Evolutionary conservation across 2,329 filamentous ascomycete species (phyloP), one percentile per base, ranked within the genome.

Genomic region (Penicillium freii): DNA sequence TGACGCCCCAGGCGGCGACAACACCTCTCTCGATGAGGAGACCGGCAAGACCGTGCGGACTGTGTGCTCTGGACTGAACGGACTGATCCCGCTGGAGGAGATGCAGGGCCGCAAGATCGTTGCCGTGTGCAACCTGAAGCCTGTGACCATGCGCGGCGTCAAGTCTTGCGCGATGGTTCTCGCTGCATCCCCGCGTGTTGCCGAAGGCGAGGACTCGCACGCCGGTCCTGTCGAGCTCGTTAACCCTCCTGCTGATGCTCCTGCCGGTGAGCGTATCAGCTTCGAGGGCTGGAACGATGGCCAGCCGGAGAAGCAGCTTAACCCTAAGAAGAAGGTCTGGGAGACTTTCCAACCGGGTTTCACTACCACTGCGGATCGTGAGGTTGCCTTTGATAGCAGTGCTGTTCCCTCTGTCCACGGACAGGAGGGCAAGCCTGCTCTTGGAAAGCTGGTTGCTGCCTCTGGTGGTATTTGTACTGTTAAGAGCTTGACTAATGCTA

Each of bases 301-400:
- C 58, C 90, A 96, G 81, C 92, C 94, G 0, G 94, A 99, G 83
- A 88, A 88, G 61, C 86, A 93, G 51, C 83, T 99, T 57, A 99
- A 97, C 83, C 94, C 94, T 57, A 99, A 99, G 88, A 99, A 97
- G 87, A 97, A 97, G 87, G 81, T 97, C 60, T 97, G 93, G 92
- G 94, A 99, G 82, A 91, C 84, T 10, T 91, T 96, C 78, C 93
- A 97, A 82, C 92, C 92, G 1, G 94, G 93, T 0, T 97, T 97
- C 79, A 96, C 90, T 31, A 99, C 93, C 8, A 96, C 89, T 1
- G 88, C 88, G 8, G 77, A 76, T 46, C 81, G 93, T 51, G 89
- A 92, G 77, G 93, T 96, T 36, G 92, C 84, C 0, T 99, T 97
- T 72, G 90, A 97, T 69, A 90, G 89, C 3, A 82, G 78, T 44